Evolutionary conservation across 768 basidiomycete species (phyloP), one percentile per base, ranked within the genome.

Genomic region (Brasilioporus rufonigricans): DNA sequence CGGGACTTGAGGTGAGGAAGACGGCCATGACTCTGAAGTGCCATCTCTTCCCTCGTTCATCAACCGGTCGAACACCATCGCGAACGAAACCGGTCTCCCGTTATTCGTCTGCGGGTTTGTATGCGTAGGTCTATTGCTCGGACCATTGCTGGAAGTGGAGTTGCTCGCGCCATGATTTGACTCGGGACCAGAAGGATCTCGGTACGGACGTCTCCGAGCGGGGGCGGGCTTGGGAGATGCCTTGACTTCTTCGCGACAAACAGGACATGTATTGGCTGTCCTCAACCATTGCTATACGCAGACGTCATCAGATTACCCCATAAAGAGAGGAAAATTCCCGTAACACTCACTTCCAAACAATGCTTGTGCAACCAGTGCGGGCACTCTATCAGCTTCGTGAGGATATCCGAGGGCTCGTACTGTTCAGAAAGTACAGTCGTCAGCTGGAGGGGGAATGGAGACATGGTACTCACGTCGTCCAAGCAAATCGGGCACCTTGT

Each of bases 401-500:
- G 78, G 3, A 74, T 61, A 60, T 91, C 90, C n/a, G 69, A 66
- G 3, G 78, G 73, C 49, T 74, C 71, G 59, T 92, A 93, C 90
- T 92, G 50, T 44, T 56, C 43, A 43, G 53, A 41, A 61, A 27
- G 47, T 31, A 35, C 16, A 41, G 21, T 36, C n/a, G 21, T 57
- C 40, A 60, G 33, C 24, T 23, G 8, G 38, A 11, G 1, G 33
- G n/a, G 31, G 12, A 26, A 14, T 14, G 36, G 51, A 35, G 16
- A 10, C 7, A 31, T 10, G n/a, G 9, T 1, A 78, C 87, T 50
- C 64, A 90, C 90, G 70, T 93, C 90, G 57, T 92, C 90, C 58
- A 92, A 70, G 64, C 91, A 93, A 50, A 93, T 92, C 2, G 91
- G 89, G 69, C 91, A 93, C 43, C 89, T 78, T 52, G 80, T 74